Conservation (phyloP, 208 protist genomes). For the Novymonas esmeraldas region DNA sequence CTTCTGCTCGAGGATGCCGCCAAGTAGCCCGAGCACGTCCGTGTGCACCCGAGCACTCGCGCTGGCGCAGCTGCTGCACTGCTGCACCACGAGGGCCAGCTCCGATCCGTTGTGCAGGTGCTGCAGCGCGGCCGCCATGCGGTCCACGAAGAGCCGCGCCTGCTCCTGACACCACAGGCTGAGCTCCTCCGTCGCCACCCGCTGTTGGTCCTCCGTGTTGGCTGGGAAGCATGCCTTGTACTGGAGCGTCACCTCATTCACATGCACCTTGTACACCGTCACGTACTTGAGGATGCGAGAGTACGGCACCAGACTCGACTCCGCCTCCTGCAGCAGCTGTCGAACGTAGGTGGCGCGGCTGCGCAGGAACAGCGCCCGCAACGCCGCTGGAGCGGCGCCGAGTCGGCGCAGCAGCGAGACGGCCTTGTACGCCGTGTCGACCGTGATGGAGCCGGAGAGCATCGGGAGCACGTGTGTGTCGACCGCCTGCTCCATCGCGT, state of each 20-base stretch:
- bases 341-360: conserved; percentile 50
- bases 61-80: conserved; percentile 50
- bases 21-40: conserved; percentile 55
- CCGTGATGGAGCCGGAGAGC: conserved; percentile 58
- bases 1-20: conserved; percentile 43
- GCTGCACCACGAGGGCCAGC: conserved; percentile 74
- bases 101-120: conserved; percentile 76
- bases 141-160: conserved; percentile 44
- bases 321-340: conserved; percentile 48
- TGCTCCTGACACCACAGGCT: conserved; percentile 61
- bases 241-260: conserved; percentile 76
- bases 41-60: conserved; percentile 51
- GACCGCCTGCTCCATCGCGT: conserved; percentile 44
- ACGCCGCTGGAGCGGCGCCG: conserved; percentile 29
- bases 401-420: conserved; percentile 65
- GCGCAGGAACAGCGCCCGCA: conserved; percentile 63
- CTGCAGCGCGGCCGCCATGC: conserved; percentile 42
- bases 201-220: conserved; percentile 19
- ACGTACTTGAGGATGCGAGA: conserved; percentile 63
- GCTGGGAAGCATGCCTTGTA: conserved; percentile 75
- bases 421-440: conserved; percentile 70
- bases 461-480: conserved; percentile 59
- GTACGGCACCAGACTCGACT: conserved; percentile 46
- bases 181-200: conserved; percentile 12
- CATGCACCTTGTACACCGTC: conserved; percentile 78